These are phyloP conservation scores for Fusarium foetens DNA, from an alignment of 2,329 filamentous ascomycete species.

Conservation along the genomic window DNA sequence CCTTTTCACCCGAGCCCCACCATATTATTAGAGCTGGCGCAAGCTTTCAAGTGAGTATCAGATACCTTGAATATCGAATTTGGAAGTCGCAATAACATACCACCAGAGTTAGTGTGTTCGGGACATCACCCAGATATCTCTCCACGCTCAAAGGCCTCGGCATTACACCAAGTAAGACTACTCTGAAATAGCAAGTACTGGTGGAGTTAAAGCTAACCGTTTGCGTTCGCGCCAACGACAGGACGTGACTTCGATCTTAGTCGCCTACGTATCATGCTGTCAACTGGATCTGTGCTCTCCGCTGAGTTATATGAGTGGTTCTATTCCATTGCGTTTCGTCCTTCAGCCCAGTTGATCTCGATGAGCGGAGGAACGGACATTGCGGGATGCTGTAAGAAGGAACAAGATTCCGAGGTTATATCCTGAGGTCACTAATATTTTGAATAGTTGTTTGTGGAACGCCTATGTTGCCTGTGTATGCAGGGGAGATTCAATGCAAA, in stretches of 20 bases:
- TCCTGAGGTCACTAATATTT: neutral
- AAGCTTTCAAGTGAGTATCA: too few species aligned
- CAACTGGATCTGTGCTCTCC: neutral
- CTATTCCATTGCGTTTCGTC: neutral
- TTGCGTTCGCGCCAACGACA: too few species aligned
- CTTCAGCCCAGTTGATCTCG: neutral
- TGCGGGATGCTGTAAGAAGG: neutral
- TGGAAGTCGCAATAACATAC: neutral
- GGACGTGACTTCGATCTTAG: neutral
- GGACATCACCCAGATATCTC: neutral
- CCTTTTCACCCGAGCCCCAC: neutral
- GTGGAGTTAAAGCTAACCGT: too few species aligned
- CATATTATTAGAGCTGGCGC: constrained; percentile 1
- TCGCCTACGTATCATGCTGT: neutral
- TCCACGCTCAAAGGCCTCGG: neutral
- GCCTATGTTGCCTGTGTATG: constrained; percentile 6
- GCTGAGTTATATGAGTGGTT: neutral
- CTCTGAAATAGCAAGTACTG: too few species aligned
- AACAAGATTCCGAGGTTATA: too few species aligned
- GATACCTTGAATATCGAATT: too few species aligned
- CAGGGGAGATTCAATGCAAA: constrained; percentile 21
- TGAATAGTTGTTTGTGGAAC: neutral
- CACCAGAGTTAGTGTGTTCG: neutral
- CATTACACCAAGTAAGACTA: neutral
- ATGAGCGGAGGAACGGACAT: neutral